These are phyloP conservation scores for Diplodia intermedia DNA, from an alignment of 2,329 filamentous ascomycete species.

Conservation along the genomic window DNA sequence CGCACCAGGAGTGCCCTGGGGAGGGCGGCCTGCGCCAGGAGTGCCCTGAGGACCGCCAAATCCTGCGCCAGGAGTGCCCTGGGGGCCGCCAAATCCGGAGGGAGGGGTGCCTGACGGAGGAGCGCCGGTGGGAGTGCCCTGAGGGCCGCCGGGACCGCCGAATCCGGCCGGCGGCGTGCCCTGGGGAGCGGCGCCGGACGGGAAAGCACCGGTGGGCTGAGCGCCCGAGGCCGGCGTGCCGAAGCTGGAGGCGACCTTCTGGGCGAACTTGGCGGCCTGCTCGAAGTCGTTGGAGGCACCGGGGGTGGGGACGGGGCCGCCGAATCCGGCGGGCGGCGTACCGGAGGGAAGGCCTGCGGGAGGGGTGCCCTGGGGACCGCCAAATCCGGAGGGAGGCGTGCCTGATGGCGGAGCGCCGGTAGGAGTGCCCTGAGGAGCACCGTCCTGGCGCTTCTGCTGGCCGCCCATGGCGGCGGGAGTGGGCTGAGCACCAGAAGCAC, in stretches of 20 bases:
- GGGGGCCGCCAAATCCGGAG: background rate
- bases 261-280: conserved; percentile 21
- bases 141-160: background rate
- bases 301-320: background rate
- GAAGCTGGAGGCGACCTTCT: conserved; percentile 15
- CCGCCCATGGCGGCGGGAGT: background rate
- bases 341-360: too few relatives aligned
- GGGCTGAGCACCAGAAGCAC: background rate
- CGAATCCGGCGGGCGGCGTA: conserved; percentile 1
- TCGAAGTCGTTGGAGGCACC: conserved; percentile 9
- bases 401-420: background rate
- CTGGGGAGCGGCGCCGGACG: background rate
- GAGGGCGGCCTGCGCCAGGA: background rate
- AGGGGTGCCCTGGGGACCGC: too few relatives aligned
- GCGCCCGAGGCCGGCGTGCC: background rate
- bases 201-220: background rate
- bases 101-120: background rate
- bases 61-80: background rate
- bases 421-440: background rate
- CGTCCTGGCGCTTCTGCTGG: background rate
- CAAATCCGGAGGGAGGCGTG: background rate
- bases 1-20: background rate
- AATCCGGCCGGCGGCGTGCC: background rate
- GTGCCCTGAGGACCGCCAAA: background rate
- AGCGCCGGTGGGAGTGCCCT: background rate